A percentile compares a stretch with the other conserved stretches of the same genome.
These are phyloP conservation scores for Ambispora gerdemannii DNA, from an alignment of 192 early-diverging fungal genomes.

Conservation along the genomic window DNA sequence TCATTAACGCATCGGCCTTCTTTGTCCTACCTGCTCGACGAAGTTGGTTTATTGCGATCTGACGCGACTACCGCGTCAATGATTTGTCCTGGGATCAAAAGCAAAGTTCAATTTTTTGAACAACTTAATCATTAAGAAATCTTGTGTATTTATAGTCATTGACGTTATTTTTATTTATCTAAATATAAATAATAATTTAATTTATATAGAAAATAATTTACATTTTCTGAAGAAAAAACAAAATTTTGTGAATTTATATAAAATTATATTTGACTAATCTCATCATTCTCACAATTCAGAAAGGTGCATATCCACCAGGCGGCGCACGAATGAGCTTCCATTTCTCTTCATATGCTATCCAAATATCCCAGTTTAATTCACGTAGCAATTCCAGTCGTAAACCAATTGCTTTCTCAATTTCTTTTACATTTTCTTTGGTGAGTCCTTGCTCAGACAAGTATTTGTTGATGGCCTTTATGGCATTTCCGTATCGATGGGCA, in stretches of 20 bases:
- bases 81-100: background rate
- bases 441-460: constrained; percentile 62
- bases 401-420: constrained; percentile 52
- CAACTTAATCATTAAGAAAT: background rate
- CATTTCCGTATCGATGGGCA: constrained; percentile 59
- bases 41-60: background rate
- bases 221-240: no score
- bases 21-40: background rate
- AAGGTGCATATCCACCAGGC: constrained; percentile 44
- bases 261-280: no score
- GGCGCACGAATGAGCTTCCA: constrained; percentile 53
- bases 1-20: background rate
- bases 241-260: no score
- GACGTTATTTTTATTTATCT: no score
- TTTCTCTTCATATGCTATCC: constrained; percentile 62
- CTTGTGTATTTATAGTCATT: no score
- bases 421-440: constrained; percentile 47
- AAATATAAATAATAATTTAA: no score
- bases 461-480: constrained; percentile 69
- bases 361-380: constrained; percentile 67
- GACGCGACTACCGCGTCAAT: background rate
- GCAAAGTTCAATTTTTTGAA: background rate
- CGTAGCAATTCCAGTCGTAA: constrained; percentile 55
- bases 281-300: no score
- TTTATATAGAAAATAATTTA: no score